Evolutionary conservation across 164 flowering plant genomes (phyloP), one percentile per base, ranked within the genome.

Genomic region (Magnolia officinalis): DNA sequence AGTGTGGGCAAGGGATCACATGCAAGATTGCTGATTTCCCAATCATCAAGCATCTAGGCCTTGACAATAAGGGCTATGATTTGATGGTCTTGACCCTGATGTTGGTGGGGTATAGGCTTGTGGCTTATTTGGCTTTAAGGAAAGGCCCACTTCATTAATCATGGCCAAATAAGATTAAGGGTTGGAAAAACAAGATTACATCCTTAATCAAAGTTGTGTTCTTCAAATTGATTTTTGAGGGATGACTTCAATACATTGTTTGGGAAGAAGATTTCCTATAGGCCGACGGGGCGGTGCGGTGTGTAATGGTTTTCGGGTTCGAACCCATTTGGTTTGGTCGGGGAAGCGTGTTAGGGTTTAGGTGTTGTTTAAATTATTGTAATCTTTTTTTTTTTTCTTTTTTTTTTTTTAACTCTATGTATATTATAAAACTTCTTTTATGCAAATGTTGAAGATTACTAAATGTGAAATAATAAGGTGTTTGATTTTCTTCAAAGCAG

Each of bases 111-210:
- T 95, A 90, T 76, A 83, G 98, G 85, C 76, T 92, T 58, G 69
- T 93, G 81, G 97, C 98, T 79, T 93, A 90, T 83, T 74, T 86
- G 29, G 94, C 92, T 8, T 79, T 94, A 82, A 89, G 91, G 82
- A 78, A 84, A 69, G 77, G 89, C n/a, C 82, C 80, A 71, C 84
- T 79, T 74, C 88, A 82, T 63, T 87, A 76, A 86, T 52, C 6
- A 20, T 2, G 4, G 55, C 29, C 6, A 19, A 26, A 26, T 26
- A 26, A 19, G 24, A 52, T 67, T 29, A 29, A 18, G 26, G 68
- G 68, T 19, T 23, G 68, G 1, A 52, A 65, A 26, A 65, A 24
- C 21, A 24, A 24, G 74, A 13, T 24, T 13, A 58, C 11, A 61
- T 23, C 67, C 75, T 59, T 59, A 55, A 73, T 61, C 64, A 0